Evolutionary conservation across 2,329 filamentous ascomycete species (phyloP), one percentile per base, ranked within the genome.

Genomic region (Fusarium euwallaceae): DNA sequence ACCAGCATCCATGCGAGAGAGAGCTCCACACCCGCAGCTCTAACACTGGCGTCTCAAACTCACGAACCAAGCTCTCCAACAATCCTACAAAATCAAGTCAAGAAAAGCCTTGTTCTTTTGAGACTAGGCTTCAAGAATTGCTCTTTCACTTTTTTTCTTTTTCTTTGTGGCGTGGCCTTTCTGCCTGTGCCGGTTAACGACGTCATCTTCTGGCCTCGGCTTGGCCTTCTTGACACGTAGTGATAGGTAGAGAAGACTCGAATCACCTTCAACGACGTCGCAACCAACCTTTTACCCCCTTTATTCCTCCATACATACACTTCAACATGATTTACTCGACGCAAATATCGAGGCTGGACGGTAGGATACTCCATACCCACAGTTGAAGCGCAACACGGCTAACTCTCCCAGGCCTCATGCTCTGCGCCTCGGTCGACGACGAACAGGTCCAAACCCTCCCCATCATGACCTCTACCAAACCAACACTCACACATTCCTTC

Each of bases 401-500:
- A 68, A 80, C 77, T 59, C 37, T 64, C 60, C 64, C 79, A 98
- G 95, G 96, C 89, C 91, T 98, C 76, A 95, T 97, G 89, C 91
- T 99, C 77, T 96, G 95, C 81, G 96, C 96, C 70, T 98, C 95
- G 3, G 94, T 98, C 79, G 97, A 98, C 84, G 95, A 98, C 82
- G 93, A 95, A 80, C 91, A 94, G 86, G 92, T 93, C 80, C 70
- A 87, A 48, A n/a, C 60, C n/a, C 45, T 24, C 58, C 48, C 24
- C 27, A 55, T 32, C 48, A 32, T 14, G 22, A 17, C 43, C 43
- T 36, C 37, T 58, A 32, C 14, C 10, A 27, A 14, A 32, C 29
- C 27, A 0, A 62, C 60, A 34, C 69, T 71, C 36, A 70, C 22
- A 24, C 43, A 22, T 22, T 22, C 22, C 22, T 22, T 22, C 22